Conservation (phyloP, 176 grass and related monocot species). For the Bromus sterilis region DNA sequence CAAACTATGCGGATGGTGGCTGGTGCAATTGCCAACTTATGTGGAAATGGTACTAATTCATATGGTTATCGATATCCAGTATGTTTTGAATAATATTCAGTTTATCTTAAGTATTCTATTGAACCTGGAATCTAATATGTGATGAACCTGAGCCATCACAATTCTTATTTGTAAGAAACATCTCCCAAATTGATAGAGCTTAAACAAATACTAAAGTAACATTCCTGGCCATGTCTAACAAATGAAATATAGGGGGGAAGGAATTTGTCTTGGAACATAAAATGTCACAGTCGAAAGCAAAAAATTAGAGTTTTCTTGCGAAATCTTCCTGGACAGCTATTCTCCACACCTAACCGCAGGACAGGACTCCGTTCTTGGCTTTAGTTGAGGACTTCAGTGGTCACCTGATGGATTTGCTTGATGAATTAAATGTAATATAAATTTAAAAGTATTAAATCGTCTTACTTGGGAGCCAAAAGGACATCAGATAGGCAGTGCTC, state of each 20-base stretch:
- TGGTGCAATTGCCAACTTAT: constrained; percentile 96
- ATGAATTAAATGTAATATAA: neutral
- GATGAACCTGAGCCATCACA: neutral
- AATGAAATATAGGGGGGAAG: neutral
- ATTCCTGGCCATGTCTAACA: neutral
- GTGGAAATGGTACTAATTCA: constrained; percentile 71
- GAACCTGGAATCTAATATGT: neutral
- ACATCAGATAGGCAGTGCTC: neutral
- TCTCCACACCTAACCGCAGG: neutral
- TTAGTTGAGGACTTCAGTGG: neutral
- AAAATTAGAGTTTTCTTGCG: neutral
- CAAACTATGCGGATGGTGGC: constrained; percentile 94
- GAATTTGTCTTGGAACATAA: neutral
- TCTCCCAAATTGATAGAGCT: neutral
- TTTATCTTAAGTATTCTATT: neutral
- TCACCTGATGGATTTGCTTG: neutral
- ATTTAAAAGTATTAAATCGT: neutral
- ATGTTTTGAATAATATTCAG: neutral
- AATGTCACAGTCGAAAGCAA: neutral
- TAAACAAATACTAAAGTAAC: neutral
- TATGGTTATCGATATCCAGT: neutral
- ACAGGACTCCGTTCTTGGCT: neutral
- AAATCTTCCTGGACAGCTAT: neutral
- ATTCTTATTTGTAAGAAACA: neutral
- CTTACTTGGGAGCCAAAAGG: neutral